These are phyloP conservation scores for Nicotiana otophora DNA, from an alignment of 257 asterid species.

Conservation along the genomic window DNA sequence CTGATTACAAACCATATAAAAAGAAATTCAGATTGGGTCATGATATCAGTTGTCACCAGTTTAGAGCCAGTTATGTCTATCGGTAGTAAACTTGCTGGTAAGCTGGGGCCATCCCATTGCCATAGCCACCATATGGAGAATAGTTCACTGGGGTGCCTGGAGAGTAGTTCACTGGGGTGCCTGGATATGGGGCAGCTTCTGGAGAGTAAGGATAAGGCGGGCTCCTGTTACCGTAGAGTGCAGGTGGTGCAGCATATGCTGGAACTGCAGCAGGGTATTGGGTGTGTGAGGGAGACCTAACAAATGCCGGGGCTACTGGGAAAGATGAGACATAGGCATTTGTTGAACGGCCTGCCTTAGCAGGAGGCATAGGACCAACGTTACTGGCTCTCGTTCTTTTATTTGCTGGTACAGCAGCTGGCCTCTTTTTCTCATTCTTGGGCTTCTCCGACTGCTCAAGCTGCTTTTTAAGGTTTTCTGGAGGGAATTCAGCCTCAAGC, in stretches of 20 bases:
- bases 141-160: conserved; percentile 69
- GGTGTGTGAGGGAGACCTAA: conserved; percentile 77
- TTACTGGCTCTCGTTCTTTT: conserved; percentile 88
- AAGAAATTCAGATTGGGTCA: conserved; percentile 53
- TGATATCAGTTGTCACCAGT: conserved; percentile 77
- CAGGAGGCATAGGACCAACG: conserved; percentile 99
- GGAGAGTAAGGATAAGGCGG: conserved; percentile 84
- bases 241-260: conserved; percentile 66
- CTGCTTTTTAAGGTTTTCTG: conserved; percentile 82
- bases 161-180: conserved; percentile 63
- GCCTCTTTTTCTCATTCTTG: conserved; percentile 79
- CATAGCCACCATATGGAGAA: conserved; percentile 72
- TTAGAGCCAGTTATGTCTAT: conserved; percentile 48
- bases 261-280: conserved; percentile 71
- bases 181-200: conserved; percentile 69
- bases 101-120: conserved; percentile 68
- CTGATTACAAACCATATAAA: conserved; percentile 54
- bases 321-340: conserved; percentile 96
- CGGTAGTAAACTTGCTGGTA: conserved; percentile 98
- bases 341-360: conserved; percentile 98
- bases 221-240: conserved; percentile 56
- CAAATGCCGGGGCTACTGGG: conserved; percentile 77
- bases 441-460: conserved; percentile 78
- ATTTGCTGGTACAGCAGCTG: conserved; percentile 74
- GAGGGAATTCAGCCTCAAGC: conserved; percentile 79